phyloP scores from a whole-genome alignment of 345 rosid genomes.

The Pistacia vera region DNA sequence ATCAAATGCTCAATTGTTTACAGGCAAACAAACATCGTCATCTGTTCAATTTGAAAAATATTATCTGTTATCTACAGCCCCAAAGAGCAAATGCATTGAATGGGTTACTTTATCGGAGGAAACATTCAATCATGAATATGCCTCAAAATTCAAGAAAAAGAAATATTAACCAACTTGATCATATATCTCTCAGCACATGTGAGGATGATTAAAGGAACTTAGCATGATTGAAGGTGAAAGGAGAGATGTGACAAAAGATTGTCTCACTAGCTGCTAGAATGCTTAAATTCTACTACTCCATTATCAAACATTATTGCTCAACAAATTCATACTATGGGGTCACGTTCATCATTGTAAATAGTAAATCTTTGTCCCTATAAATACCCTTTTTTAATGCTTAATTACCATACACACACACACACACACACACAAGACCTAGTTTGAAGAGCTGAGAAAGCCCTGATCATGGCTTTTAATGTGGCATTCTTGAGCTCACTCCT shows the following conservation, averaged over 20 bases:
- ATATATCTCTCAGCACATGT: too few species aligned
- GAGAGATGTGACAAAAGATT: background rate
- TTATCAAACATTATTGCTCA: slow-evolving; percentile 9
- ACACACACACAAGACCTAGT: slow-evolving; percentile 9
- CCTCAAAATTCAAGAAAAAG: background rate
- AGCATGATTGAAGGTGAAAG: background rate
- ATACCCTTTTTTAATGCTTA: background rate
- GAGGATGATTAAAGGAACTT: background rate
- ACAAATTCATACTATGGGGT: slow-evolving; percentile 5
- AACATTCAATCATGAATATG: background rate
- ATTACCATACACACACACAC: slow-evolving; percentile 16
- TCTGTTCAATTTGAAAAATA: too few species aligned
- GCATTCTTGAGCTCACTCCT: slow-evolving; percentile 30
- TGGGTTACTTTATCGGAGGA: too few species aligned
- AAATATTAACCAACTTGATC: background rate
- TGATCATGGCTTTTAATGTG: slow-evolving; percentile 28
- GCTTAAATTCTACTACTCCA: slow-evolving; percentile 20
- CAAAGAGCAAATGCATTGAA: too few species aligned
- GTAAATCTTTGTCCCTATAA: slow-evolving; percentile 13
- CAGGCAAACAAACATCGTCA: too few species aligned
- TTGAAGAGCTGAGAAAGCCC: background rate
- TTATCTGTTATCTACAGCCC: too few species aligned
- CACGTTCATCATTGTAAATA: background rate
- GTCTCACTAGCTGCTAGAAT: background rate
- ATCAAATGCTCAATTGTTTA: too few species aligned